phyloP scores from a whole-genome alignment of 306 rosid species.

The Vigna mungo region DNA sequence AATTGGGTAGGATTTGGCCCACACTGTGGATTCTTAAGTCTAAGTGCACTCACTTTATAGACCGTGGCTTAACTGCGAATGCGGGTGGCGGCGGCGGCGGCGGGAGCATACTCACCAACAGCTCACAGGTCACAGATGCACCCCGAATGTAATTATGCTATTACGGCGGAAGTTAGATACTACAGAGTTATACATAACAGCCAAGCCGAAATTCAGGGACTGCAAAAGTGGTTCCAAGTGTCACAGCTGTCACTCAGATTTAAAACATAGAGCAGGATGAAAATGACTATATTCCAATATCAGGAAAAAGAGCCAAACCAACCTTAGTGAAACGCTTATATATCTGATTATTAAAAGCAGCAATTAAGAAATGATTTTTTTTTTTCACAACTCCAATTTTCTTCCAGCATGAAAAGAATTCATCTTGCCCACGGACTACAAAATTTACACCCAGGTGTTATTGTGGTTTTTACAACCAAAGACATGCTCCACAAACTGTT shows the following conservation, averaged over 20 bases:
- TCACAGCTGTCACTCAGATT: constrained; percentile 42
- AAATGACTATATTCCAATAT: constrained; percentile 16
- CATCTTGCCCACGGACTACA: constrained; percentile 34
- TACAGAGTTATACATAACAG: constrained; percentile 12
- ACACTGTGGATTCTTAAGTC: constrained; percentile 45
- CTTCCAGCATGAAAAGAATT: constrained; percentile 42
- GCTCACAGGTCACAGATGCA: constrained; percentile 39
- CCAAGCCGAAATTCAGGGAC: constrained; percentile 28
- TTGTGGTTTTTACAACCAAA: constrained; percentile 14
- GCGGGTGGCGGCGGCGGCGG: constrained; percentile 47
- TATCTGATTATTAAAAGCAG: constrained; percentile 1
- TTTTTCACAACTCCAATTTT: constrained; percentile 41
- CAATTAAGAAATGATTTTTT: constrained; percentile 11
- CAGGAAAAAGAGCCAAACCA: neutral
- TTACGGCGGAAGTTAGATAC: constrained; percentile 22
- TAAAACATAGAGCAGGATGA: neutral
- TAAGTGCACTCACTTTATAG: constrained; percentile 38
- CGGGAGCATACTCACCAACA: constrained; percentile 33
- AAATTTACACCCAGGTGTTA: constrained; percentile 25
- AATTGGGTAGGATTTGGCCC: constrained; percentile 44
- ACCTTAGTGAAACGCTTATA: neutral
- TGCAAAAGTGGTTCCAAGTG: constrained; percentile 38
- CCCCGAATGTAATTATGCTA: constrained; percentile 36
- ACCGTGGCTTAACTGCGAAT: constrained; percentile 40
- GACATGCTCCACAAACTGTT: constrained; percentile 21